phyloP scores from a whole-genome alignment of 2,329 filamentous ascomycete genomes.

The Xylariaceae sp. region DNA sequence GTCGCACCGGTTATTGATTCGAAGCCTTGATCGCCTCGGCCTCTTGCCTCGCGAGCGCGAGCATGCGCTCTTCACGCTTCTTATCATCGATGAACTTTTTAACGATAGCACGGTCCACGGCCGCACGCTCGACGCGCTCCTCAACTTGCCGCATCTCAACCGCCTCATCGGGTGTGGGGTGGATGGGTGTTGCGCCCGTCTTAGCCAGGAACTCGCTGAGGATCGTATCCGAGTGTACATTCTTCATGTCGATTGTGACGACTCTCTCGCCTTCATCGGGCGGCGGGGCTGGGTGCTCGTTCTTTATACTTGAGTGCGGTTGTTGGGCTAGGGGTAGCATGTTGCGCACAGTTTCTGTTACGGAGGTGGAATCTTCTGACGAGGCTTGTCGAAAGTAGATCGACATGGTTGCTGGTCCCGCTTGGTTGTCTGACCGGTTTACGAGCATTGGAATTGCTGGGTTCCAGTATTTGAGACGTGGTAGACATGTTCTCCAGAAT shows the following conservation, averaged over 20 bases:
- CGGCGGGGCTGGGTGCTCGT: constrained; percentile 55
- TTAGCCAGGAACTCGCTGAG: constrained; percentile 65
- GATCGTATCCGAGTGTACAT: constrained; percentile 65
- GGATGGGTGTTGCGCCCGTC: constrained; percentile 64
- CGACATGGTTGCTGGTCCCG: constrained; percentile 64
- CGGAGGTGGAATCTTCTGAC: constrained; percentile 21
- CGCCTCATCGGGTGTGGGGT: constrained; percentile 64
- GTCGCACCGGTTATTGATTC: constrained; percentile 33
- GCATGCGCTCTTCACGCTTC: constrained; percentile 66
- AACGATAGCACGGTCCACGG: constrained; percentile 60
- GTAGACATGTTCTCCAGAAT: constrained; percentile 86
- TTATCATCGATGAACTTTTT: constrained; percentile 60
- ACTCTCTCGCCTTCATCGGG: constrained; percentile 56
- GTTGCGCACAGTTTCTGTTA: constrained; percentile 27
- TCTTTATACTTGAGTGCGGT: constrained; percentile 54
- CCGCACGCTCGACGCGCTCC: constrained; percentile 57
- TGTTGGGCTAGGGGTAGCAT: constrained; percentile 45
- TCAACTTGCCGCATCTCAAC: constrained; percentile 63
- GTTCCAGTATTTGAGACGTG: constrained; percentile 93
- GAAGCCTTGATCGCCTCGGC: constrained; percentile 51
- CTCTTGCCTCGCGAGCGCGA: constrained; percentile 60
- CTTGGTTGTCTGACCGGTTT: constrained; percentile 66
- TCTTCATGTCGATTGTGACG: constrained; percentile 67
- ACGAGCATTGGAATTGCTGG: constrained; percentile 83
- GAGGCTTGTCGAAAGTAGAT: constrained; percentile 63